Conservation (phyloP, 163 green algal species). For the Chlamydomonas reinhardtii region DNA sequence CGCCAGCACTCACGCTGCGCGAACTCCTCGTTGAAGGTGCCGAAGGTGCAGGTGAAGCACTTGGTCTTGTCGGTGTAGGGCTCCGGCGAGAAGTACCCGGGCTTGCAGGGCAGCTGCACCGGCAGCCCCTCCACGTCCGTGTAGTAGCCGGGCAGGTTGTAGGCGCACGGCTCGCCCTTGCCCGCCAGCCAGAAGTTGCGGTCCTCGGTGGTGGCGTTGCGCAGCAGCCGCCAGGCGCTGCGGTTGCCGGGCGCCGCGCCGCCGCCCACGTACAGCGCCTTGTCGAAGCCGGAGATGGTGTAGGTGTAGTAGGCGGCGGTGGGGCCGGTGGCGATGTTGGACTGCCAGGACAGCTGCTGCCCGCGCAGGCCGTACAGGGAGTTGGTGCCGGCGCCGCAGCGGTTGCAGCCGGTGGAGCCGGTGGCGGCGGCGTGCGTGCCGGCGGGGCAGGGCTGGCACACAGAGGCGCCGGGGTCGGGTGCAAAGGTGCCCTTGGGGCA, state of each 20-base stretch:
- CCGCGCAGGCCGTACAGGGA: slow-evolving; percentile 16
- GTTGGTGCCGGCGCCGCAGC: slow-evolving; percentile 23
- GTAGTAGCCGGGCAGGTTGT: slow-evolving; percentile 41
- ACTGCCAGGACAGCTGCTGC: slow-evolving; percentile 18
- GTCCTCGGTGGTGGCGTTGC: not conserved
- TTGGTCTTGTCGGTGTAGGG: slow-evolving; percentile 3
- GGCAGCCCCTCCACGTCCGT: slow-evolving; percentile 8
- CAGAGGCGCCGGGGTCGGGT: not conserved
- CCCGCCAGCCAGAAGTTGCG: slow-evolving; percentile 29
- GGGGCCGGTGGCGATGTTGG: not conserved
- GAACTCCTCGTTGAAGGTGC: slow-evolving; percentile 40
- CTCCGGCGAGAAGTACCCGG: not conserved
- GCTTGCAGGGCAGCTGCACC: slow-evolving; percentile 34
- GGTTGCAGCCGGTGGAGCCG: not conserved
- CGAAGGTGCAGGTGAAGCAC: slow-evolving; percentile 19
- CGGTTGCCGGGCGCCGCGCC: not conserved
- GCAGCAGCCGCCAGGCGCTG: slow-evolving; percentile 2
- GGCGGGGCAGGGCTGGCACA: slow-evolving; percentile 42
- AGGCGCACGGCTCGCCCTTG: not conserved
- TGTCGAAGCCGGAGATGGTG: slow-evolving; percentile 3
- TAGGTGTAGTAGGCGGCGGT: slow-evolving; percentile 15
- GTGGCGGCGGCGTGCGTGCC: not conserved
- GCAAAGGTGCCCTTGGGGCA: slow-evolving; percentile 38
- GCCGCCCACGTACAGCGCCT: not conserved
- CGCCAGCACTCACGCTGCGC: slow-evolving; percentile 44